Evolutionary conservation across 2,329 filamentous ascomycete genomes (phyloP).

Genomic region (Penicillium brasilianum): DNA sequence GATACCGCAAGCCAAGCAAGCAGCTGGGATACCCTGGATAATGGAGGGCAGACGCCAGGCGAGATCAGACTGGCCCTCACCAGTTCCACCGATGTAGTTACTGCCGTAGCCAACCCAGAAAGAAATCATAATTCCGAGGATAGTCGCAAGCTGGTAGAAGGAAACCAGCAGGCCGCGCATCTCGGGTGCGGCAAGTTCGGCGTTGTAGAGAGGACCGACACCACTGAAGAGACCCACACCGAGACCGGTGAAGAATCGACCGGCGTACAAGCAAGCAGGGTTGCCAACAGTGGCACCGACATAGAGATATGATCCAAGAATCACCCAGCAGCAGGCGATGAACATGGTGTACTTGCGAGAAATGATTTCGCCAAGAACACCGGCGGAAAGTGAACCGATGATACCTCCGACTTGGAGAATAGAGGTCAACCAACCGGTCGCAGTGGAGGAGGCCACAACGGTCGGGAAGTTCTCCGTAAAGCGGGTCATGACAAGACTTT

Average conservation of each 20-base stretch:
- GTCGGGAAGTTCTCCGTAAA: slow-evolving; percentile 54
- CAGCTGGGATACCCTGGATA: slow-evolving; percentile 51
- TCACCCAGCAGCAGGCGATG: slow-evolving; percentile 57
- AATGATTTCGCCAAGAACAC: slow-evolving; percentile 57
- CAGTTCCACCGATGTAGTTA: slow-evolving; percentile 45
- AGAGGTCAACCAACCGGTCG: slow-evolving; percentile 54
- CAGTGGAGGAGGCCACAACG: slow-evolving; percentile 48
- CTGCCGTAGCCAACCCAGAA: slow-evolving; percentile 49
- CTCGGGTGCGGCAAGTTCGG: slow-evolving; percentile 50
- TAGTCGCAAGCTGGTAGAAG: slow-evolving; percentile 42
- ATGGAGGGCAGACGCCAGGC: slow-evolving; percentile 54
- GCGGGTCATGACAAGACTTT: slow-evolving; percentile 57
- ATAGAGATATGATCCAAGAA: slow-evolving; percentile 47
- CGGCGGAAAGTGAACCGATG: slow-evolving; percentile 48
- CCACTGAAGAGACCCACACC: slow-evolving; percentile 42
- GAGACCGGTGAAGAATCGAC: slow-evolving; percentile 39
- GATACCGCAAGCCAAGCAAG: slow-evolving; percentile 42
- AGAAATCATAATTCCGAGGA: slow-evolving; percentile 43
- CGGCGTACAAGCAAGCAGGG: slow-evolving; percentile 33
- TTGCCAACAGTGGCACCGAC: slow-evolving; percentile 33
- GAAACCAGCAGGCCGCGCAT: slow-evolving; percentile 41
- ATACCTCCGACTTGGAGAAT: slow-evolving; percentile 59
- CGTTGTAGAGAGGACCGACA: slow-evolving; percentile 57
- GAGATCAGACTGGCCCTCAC: slow-evolving; percentile 42
- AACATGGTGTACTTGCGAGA: slow-evolving; percentile 59